Conservation (phyloP, 1,284 basidiomycete species). For the Amylostereum areolatum region DNA sequence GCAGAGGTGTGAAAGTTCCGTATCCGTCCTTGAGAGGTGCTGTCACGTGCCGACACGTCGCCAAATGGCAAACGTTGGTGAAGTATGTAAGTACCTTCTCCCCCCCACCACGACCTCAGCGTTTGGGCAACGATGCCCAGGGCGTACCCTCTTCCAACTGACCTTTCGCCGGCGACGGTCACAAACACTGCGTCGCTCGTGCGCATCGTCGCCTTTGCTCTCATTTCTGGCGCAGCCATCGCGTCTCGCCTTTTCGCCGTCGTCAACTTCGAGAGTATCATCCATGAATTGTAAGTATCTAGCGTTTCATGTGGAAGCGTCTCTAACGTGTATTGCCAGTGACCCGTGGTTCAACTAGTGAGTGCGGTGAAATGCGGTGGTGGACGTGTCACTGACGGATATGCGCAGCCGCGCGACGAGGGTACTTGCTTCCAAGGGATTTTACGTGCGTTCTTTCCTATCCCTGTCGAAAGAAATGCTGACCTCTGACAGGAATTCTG, state of each 20-base stretch:
- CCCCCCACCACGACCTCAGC: too few species aligned
- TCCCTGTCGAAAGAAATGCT: not conserved
- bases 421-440: constrained; percentile 86
- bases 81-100: too few species aligned
- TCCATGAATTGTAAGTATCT: constrained; percentile 89
- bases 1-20: too few species aligned
- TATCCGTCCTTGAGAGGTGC: too few species aligned
- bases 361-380: constrained; percentile 25
- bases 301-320: not conserved
- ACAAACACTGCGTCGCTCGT: constrained; percentile 81
- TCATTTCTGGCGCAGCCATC: constrained; percentile 92
- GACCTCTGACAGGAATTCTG: constrained; percentile 76
- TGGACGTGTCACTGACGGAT: too few species aligned
- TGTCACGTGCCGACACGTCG: too few species aligned
- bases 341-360: constrained; percentile 99
- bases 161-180: constrained; percentile 66
- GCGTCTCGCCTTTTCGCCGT: constrained; percentile 96
- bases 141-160: constrained; percentile 64
- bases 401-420: constrained; percentile 76
- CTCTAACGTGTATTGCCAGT: constrained; percentile 34
- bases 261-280: constrained; percentile 97
- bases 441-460: constrained; percentile 64
- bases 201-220: constrained; percentile 78
- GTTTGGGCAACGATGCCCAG: constrained; percentile 22
- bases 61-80: too few species aligned